phyloP scores from a whole-genome alignment of 192 early-diverging fungal genomes.

The Coemansia sp. region DNA sequence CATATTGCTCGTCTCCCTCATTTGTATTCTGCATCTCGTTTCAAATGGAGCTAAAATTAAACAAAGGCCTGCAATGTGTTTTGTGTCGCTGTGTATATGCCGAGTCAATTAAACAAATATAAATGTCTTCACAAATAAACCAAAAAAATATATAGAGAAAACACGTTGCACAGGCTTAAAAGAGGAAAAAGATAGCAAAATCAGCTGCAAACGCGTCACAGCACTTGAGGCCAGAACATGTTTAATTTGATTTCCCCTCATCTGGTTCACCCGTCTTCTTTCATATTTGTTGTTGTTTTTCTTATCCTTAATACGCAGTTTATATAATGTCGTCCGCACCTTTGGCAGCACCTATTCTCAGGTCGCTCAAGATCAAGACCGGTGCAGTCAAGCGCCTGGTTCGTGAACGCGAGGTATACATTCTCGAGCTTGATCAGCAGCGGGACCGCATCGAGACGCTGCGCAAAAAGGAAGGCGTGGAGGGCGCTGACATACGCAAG shows the following conservation, averaged over 20 bases:
- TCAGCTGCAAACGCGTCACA: conserved; percentile 4
- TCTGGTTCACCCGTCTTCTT: not conserved
- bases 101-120: conserved; percentile 2
- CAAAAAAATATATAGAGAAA: not conserved
- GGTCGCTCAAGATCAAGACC: conserved; percentile 47
- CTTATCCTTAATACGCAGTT: not conserved
- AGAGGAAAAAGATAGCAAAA: not conserved
- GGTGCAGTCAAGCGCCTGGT: conserved; percentile 45
- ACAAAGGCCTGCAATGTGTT: not conserved
- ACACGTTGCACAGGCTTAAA: conserved; percentile 7
- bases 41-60: not conserved
- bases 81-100: no score
- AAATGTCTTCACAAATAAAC: not conserved
- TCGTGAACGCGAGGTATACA: conserved; percentile 30
- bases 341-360: conserved; percentile 9
- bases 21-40: conserved; percentile 29
- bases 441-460: conserved; percentile 25
- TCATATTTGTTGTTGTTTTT: not conserved
- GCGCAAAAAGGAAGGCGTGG: conserved; percentile 16
- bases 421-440: conserved; percentile 29
- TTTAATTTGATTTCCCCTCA: conserved; percentile 7
- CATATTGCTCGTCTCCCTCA: conserved; percentile 21
- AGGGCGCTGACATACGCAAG: conserved; percentile 47
- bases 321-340: conserved; percentile 2
- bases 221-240: not conserved